Conservation (phyloP, 2,329 filamentous ascomycete genomes). For the Mollisiaceae sp. region DNA sequence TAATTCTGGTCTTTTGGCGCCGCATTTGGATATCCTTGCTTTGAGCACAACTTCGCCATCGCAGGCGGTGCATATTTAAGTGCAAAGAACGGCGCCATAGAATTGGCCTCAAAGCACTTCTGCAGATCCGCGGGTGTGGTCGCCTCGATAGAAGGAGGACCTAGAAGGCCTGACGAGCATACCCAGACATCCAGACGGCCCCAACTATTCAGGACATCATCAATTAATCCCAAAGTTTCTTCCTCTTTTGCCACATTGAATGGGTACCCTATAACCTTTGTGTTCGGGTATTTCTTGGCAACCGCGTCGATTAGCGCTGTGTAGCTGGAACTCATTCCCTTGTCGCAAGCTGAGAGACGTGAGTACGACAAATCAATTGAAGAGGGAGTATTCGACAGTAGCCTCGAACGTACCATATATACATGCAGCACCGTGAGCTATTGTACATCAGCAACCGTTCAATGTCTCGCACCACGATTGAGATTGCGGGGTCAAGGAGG, state of each 20-base stretch:
- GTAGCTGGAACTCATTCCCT: conserved; percentile 48
- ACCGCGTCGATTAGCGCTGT: conserved; percentile 49
- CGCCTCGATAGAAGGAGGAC: conserved; percentile 59
- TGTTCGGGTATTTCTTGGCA: conserved; percentile 54
- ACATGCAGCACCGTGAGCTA: conserved; percentile 67
- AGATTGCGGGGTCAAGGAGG: conserved; percentile 2
- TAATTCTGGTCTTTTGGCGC: conserved; percentile 64
- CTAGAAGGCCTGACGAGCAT: conserved; percentile 61
- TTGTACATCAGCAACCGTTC: conserved; percentile 28
- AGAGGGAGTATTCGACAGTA: neutral
- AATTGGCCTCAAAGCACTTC: conserved; percentile 64
- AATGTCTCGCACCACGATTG: neutral
- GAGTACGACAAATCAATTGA: neutral
- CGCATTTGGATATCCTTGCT: conserved; percentile 62
- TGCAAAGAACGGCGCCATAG: conserved; percentile 67
- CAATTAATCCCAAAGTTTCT: conserved; percentile 63
- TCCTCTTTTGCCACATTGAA: conserved; percentile 64
- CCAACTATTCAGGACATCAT: conserved; percentile 66
- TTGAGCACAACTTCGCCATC: conserved; percentile 63
- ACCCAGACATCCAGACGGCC: conserved; percentile 66
- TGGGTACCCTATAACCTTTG: conserved; percentile 65
- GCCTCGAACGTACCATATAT: conserved; percentile 55
- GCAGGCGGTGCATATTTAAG: conserved; percentile 68
- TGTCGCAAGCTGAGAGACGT: conserved; percentile 53
- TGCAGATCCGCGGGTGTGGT: conserved; percentile 61